A percentile compares a stretch with the other conserved stretches of the same genome.
These are phyloP conservation scores for Bipolaris zeicola DNA, from an alignment of 2,329 filamentous ascomycete species.

Conservation along the genomic window DNA sequence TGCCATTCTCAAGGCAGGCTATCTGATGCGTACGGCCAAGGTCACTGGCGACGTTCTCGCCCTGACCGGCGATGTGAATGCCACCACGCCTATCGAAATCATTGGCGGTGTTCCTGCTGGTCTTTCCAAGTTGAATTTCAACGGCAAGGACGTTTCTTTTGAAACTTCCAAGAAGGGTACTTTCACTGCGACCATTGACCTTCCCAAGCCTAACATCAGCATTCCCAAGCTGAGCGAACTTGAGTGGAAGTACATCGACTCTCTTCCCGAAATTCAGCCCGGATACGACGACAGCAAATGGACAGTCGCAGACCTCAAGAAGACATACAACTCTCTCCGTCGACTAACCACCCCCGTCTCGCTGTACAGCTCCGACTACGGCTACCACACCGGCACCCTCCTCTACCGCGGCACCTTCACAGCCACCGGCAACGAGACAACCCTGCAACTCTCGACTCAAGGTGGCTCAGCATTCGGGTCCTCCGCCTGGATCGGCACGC, in stretches of 20 bases:
- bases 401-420: conserved; percentile 73
- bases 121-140: conserved; percentile 65
- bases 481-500: conserved; percentile 68
- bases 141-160: conserved; percentile 55
- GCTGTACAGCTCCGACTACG: conserved; percentile 74
- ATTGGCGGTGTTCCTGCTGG: conserved; percentile 61
- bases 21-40: conserved; percentile 66
- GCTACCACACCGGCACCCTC: conserved; percentile 71
- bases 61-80: conserved; percentile 74
- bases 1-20: conserved; percentile 67
- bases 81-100: conserved; percentile 70
- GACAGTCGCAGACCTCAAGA: conserved; percentile 63
- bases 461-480: conserved; percentile 72
- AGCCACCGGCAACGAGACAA: conserved; percentile 64
- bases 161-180: conserved; percentile 52
- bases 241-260: conserved; percentile 72
- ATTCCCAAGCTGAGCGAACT: conserved; percentile 65
- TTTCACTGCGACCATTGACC: conserved; percentile 60
- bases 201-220: conserved; percentile 55
- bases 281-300: conserved; percentile 73
- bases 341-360: conserved; percentile 65
- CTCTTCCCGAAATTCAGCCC: conserved; percentile 69
- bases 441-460: conserved; percentile 63
- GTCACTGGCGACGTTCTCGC: conserved; percentile 62
- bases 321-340: conserved; percentile 65